phyloP scores from a whole-genome alignment of 805 yeast genomes.

The Candida arabinofermentans region DNA sequence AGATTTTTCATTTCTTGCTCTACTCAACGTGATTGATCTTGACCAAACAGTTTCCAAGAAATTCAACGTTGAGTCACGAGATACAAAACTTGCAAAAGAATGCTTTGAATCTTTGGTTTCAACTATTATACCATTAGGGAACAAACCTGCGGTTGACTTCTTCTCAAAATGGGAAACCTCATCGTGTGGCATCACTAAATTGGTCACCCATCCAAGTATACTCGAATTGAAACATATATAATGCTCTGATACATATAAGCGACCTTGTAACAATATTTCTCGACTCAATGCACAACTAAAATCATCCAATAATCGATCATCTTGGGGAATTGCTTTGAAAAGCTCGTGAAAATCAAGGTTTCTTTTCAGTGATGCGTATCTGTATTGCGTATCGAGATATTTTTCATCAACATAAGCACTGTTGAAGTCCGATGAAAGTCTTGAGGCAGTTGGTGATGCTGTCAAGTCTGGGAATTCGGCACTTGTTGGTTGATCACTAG shows the following conservation, averaged over 20 bases:
- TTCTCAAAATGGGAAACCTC: constrained; percentile 76
- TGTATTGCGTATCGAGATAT: constrained; percentile 52
- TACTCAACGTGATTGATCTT: constrained; percentile 33
- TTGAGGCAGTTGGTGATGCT: constrained; percentile 5
- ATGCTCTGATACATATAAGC: constrained; percentile 74
- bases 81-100: constrained; percentile 81
- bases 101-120: constrained; percentile 63
- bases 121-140: constrained; percentile 82
- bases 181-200: constrained; percentile 61
- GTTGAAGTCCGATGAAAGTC: constrained; percentile 28
- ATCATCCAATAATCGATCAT: constrained; percentile 78
- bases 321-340: constrained; percentile 62
- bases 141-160: constrained; percentile 79
- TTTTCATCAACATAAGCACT: constrained; percentile 54
- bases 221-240: constrained; percentile 84
- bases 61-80: constrained; percentile 73
- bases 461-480: constrained; percentile 6
- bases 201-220: constrained; percentile 88
- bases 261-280: constrained; percentile 84
- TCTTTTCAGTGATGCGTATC: constrained; percentile 61
- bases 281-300: constrained; percentile 86
- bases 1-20: constrained; percentile 21
- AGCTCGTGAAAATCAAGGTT: constrained; percentile 73
- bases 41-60: constrained; percentile 72
- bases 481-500: constrained; percentile 10